Conservation (phyloP, 2,329 filamentous ascomycete species). For the Colletotrichum euphorbiae region DNA sequence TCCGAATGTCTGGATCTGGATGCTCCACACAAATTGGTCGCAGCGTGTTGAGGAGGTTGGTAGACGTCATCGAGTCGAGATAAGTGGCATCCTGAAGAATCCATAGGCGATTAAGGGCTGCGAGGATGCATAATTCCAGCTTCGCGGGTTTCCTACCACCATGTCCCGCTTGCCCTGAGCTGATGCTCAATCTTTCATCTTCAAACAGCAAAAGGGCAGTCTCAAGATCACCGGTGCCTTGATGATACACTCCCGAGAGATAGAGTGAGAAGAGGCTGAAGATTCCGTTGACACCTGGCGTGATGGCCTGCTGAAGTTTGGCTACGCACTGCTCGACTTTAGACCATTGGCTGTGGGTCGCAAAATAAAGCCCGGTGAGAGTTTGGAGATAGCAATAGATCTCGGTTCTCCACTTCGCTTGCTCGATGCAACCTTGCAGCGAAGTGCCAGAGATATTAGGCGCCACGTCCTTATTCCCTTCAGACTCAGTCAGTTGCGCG, state of each 20-base stretch:
- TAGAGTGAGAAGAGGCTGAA: conserved; percentile 73
- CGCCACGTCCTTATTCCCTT: conserved; percentile 43
- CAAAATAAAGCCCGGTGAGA: conserved; percentile 77
- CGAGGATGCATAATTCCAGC: conserved; percentile 74
- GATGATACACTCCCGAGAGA: conserved; percentile 78
- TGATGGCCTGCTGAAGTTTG: conserved; percentile 56
- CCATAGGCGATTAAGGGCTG: conserved; percentile 75
- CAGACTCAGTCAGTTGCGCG: background rate
- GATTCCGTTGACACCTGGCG: conserved; percentile 37
- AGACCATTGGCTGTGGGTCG: conserved; percentile 77
- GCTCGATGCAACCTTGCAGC: conserved; percentile 67
- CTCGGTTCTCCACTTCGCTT: conserved; percentile 73
- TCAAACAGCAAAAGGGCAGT: conserved; percentile 76
- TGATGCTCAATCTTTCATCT: conserved; percentile 68
- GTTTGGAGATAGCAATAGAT: conserved; percentile 77
- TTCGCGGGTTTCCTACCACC: conserved; percentile 62
- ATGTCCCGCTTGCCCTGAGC: conserved; percentile 52
- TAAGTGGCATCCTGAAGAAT: conserved; percentile 75
- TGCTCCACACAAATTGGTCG: conserved; percentile 76
- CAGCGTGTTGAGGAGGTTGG: conserved; percentile 72
- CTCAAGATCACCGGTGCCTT: conserved; percentile 80
- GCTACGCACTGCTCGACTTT: conserved; percentile 69
- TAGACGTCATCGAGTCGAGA: conserved; percentile 68
- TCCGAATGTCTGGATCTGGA: conserved; percentile 79
- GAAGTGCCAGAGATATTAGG: conserved; percentile 60